Base-by-base conservation (phyloP, 805 yeast species). In the Pichia nakasei region DNA sequence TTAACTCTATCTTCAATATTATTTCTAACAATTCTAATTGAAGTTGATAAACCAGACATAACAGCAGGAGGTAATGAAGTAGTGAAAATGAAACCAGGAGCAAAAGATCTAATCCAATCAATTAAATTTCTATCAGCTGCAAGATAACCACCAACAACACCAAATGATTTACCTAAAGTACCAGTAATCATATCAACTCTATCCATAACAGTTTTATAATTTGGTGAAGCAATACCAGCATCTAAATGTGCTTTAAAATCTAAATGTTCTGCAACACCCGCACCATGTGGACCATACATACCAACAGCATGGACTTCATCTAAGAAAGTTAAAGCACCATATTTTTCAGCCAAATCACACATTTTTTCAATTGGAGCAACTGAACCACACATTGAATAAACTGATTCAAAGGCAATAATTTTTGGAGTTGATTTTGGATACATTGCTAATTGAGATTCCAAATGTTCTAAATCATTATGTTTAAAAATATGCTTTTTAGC, bases 221-320 rank as follows among this genome's bases (percentile, higher is more conserved):
- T 64, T 51, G 78, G 75, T 17, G 76, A 68, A 13, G 72, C 72
- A 53, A 78, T 68, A 52, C 93, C 93, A 15, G 80, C 64, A 46
- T 69, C 61, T 58, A 85, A 76, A 61, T 91, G 95, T 44, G 80
- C 79, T 38, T 85, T 85, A 55, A 88, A 93, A 66, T 93, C 86
- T 57, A 84, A 72, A 63, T 93, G 98, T 66, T 93, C 99, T 39
- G 97, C 96, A 44, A 93, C 97, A 68, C 99, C 99, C 29, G 96
- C 98, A 60, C 99, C 99, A 57, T 85, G 96, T 48, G 99, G 97
- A 57, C 99, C 99, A 61, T 93, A 93, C 82, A 93, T 76, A 44
- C 99, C 99, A 38, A 93, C 97, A 31, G 98, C 97, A 60, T 93
- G 99, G 33, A 93, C 99, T 66, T 93, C 99, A 64, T 93, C 99